Percentiles rank a stretch among this genome's conserved stretches.
Conservation (phyloP, 495 filamentous ascomycete genomes). For the Pyronema omphalodes region DNA sequence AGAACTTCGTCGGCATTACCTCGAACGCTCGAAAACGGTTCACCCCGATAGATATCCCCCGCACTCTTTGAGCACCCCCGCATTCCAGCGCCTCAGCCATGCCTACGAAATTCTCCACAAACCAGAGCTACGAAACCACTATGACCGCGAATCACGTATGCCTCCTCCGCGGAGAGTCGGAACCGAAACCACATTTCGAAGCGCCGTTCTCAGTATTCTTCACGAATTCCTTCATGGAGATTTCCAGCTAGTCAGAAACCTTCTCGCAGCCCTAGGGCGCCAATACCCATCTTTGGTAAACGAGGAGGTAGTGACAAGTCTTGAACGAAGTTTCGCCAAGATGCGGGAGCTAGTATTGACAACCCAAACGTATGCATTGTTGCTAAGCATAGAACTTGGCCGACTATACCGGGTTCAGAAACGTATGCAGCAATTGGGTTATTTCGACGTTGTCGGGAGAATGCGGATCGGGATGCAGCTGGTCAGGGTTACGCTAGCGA, state of each 20-base stretch:
- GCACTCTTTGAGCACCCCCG: slow-evolving; percentile 26
- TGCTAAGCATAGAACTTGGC: slow-evolving; percentile 28
- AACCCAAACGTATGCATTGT: slow-evolving; percentile 28
- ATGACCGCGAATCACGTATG: slow-evolving; percentile 24
- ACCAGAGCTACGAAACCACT: slow-evolving; percentile 25
- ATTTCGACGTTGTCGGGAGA: slow-evolving; percentile 28
- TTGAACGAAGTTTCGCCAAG: slow-evolving; percentile 25
- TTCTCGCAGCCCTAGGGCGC: slow-evolving; percentile 23
- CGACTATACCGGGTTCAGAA: slow-evolving; percentile 29
- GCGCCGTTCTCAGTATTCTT: slow-evolving; percentile 26
- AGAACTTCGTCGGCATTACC: slow-evolving; percentile 29
- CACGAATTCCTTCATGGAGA: slow-evolving; percentile 30
- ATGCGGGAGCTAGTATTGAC: slow-evolving; percentile 28
- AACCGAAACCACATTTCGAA: slow-evolving; percentile 27
- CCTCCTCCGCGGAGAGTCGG: neutral
- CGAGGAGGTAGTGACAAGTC: slow-evolving; percentile 26
- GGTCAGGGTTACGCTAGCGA: slow-evolving; percentile 27
- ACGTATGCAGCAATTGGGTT: slow-evolving; percentile 25
- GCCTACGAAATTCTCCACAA: slow-evolving; percentile 30
- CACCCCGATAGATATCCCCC: slow-evolving; percentile 29
- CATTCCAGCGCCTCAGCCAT: slow-evolving; percentile 30
- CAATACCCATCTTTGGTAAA: slow-evolving; percentile 28
- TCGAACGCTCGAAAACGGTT: slow-evolving; percentile 29
- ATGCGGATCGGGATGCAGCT: slow-evolving; percentile 27
- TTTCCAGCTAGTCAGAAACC: slow-evolving; percentile 26